Evolutionary conservation across 108 stramenopile species (phyloP), one percentile per base, ranked within the genome.

Genomic region (Conticribra weissflogii): DNA sequence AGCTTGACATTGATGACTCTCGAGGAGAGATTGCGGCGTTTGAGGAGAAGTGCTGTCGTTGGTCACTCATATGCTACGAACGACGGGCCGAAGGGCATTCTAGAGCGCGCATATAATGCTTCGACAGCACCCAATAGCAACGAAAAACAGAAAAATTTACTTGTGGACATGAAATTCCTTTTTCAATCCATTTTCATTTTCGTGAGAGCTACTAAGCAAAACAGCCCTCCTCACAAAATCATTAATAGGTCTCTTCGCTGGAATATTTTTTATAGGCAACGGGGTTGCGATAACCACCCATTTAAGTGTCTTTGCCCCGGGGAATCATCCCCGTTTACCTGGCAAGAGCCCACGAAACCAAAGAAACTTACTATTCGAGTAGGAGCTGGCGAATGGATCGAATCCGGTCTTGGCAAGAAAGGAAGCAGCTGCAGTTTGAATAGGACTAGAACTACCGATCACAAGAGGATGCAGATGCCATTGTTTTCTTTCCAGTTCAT

Each of bases 271-370:
- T 97, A 85, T 59, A 69, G 95, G 31, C 97, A 98, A 74, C 84
- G 83, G 52, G 75, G 81, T 3, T 92, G 92, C 41, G 81, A 86
- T 2, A 70, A 86, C 31, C 91, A 93, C 51, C 82, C 82, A 36
- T 96, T 93, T 93, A 85, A 81, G 18, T 60, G 63, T 27, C 76
- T 96, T 29, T 67, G 76, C 23, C 96, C 96, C 1, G 93, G 96
- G n/a, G 84, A 90, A 54, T 85, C 85, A 2, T 36, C 54, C 25
- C 18, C 79, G 2, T 96, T 94, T 69, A 85, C 85, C 23, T 96
- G 93, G 93, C 88, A 96, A 69, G 96, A 96, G 44, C 96, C 96
- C 3, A 81, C 89, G 76, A 91, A 84, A 55, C 80, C 89, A 12
- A 88, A 91, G 63, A 91, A 93, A 68, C 80, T 96, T 7, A 77